Conservation (phyloP, 352 stramenopile species). For the Globisporangium mamillatum region DNA sequence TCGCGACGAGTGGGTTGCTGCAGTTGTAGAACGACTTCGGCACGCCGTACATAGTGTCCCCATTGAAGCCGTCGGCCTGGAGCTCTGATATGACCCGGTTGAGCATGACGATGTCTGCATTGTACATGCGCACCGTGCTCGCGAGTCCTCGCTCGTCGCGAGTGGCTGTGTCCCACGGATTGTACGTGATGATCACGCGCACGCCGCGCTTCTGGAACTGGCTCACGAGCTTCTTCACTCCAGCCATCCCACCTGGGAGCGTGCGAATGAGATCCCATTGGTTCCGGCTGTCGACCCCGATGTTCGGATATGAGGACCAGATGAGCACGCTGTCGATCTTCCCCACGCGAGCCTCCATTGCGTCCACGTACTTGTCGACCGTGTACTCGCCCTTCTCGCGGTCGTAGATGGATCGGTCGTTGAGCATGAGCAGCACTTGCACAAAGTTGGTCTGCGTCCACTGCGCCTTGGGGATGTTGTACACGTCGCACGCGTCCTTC, state of each 20-base stretch:
- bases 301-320: constrained; percentile 81
- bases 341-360: constrained; percentile 52
- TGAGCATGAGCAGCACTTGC: constrained; percentile 74
- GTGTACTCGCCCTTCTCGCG: constrained; percentile 58
- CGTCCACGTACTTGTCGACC: constrained; percentile 62
- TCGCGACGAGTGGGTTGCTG: constrained; percentile 45
- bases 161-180: constrained; percentile 81
- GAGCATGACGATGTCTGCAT: constrained; percentile 61
- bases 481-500: constrained; percentile 54
- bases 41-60: constrained; percentile 88
- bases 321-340: constrained; percentile 79
- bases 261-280: constrained; percentile 69
- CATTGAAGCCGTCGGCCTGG: constrained; percentile 79
- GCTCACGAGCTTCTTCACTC: constrained; percentile 39
- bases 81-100: constrained; percentile 33
- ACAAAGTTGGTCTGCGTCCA: constrained; percentile 83
- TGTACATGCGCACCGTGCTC: constrained; percentile 65
- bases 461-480: constrained; percentile 55
- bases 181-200: constrained; percentile 79
- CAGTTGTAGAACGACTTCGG: constrained; percentile 82
- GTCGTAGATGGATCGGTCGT: constrained; percentile 75
- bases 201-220: constrained; percentile 63
- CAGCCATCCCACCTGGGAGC: constrained; percentile 52
- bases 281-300: constrained; percentile 81
- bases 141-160: constrained; percentile 50